Evolutionary conservation across 805 yeast species (phyloP), one percentile per base, ranked within the genome.

Genomic region (Cyberlindnera nakhonratchasimensis): DNA sequence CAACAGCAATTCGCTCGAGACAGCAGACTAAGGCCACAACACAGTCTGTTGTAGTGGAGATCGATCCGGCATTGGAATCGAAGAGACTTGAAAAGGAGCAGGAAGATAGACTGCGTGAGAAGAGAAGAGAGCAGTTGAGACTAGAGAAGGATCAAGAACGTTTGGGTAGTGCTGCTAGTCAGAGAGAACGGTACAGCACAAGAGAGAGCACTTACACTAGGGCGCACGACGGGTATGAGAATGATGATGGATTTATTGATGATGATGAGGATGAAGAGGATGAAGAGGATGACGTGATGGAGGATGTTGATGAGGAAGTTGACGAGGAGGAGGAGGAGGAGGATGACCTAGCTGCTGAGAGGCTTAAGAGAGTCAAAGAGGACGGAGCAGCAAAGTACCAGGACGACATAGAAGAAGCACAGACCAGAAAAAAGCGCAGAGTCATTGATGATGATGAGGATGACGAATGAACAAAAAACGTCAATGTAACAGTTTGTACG

Each of bases 21-120:
- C 57, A 61, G 42, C 61, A 58, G 22, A 51, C 54, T 13, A 64
- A 59, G 37, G 53, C 55, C 13, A 68, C 67, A 13, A 70, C 70
- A 6, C 71, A 69, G 45, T 60, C 66, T 10, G 65, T 63, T 37
- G 64, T 67, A 22, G 62, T 69, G 11, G 64, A 63, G 34, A 71
- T 72, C 42, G 95, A 86, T 65, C 95, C 93, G 1, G 79, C 81
- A 59, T 63, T 78, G 54, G 82, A 77, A 49, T 82, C 83, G 48
- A 73, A 78, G 59, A 72, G 73, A 53, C 72, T 82, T 33, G 91
- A 84, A 59, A 83, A 77, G 60, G 76, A 74, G 51, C 87, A 77
- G 53, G 74, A 75, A 17, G 79, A 79, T 55, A 74, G 78, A 45
- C 69, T 81, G 53, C 80, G 77, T 61, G 82, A 80, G 48, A 82